A percentile compares a stretch with the other conserved stretches of the same genome.
Evolutionary conservation across 2,329 filamentous ascomycete genomes (phyloP).

Genomic region (Fusarium sulawesiense): DNA sequence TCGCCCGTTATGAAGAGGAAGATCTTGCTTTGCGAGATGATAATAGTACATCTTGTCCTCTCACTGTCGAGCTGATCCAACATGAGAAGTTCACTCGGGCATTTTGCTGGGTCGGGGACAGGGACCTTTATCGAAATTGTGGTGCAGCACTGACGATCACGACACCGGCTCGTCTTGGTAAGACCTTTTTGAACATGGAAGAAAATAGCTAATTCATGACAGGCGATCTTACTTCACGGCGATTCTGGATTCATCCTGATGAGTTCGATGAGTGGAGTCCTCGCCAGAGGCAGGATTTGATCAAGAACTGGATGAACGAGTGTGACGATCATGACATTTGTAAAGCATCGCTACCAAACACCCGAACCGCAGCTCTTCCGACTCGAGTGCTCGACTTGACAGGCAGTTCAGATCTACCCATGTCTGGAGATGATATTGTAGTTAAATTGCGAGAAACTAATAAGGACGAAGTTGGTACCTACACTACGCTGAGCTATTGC

Average conservation of each 20-base stretch:
- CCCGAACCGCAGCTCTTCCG: neutral
- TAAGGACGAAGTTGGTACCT: neutral
- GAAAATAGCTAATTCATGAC: accelerated
- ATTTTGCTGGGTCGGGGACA: neutral
- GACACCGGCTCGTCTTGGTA: conserved; percentile 3
- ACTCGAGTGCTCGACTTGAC: neutral
- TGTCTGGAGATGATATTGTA: neutral
- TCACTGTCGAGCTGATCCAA: neutral
- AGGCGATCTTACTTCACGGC: neutral
- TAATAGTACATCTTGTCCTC: neutral
- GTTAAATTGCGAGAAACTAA: neutral
- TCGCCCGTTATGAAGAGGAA: neutral
- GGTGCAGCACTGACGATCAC: neutral
- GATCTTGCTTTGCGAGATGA: neutral
- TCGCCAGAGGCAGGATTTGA: neutral
- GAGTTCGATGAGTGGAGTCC: neutral
- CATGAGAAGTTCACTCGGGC: neutral
- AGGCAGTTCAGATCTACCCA: neutral
- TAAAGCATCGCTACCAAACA: neutral
- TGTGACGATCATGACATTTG: neutral
- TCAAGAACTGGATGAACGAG: neutral
- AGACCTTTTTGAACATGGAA: accelerated
- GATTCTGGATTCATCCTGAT: neutral
- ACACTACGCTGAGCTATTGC: conserved; percentile 18
- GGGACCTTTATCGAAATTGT: neutral